Evolutionary conservation across 2,329 filamentous ascomycete genomes (phyloP), one percentile per base, ranked within the genome.

Genomic region (Verruconis gallopava): DNA sequence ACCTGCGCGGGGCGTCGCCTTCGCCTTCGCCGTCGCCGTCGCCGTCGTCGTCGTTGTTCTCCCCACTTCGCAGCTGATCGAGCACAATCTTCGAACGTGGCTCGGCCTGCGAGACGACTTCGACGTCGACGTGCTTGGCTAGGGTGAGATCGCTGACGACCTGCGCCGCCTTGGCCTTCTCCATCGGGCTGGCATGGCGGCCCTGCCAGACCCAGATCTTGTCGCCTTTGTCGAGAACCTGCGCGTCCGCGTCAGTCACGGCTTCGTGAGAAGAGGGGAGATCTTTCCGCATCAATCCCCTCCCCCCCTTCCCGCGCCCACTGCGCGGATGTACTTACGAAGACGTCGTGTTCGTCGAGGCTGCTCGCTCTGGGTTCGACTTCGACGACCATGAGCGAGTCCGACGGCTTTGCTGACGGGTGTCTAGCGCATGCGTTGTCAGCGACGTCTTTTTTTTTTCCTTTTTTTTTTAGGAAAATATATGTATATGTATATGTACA

Each of bases 161-260:
- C 54, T 79, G 75, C 0, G 77, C 77, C 0, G 76, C 75, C 59
- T 77, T 79, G 35, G 72, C 71, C 61, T 79, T 81, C 53, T 82
- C 78, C 73, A 80, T 79, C 0, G 77, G 77, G 37, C 71, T 76
- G 53, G 75, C 78, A 33, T 66, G 67, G 50, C 66, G 68, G 39
- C 78, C 78, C 60, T 81, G 78, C 78, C 78, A 82, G 3, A 80
- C 73, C 67, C 73, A 80, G 49, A 81, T 77, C 61, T 80, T 79
- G 38, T 72, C 63, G 18, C 70, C 69, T 40, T 66, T 66, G 49
- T 81, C 77, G 34, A 81, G 57, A 12, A n/a, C n/a, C n/a, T n/a
- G n/a, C n/a, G n/a, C n/a, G n/a, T n/a, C n/a, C n/a, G n/a, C n/a
- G n/a, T n/a, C n/a, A n/a, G n/a, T n/a, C n/a, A n/a, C n/a, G n/a